These are phyloP conservation scores for Rhynchosporium agropyri DNA, from an alignment of 2,329 filamentous ascomycete species.

Conservation along the genomic window DNA sequence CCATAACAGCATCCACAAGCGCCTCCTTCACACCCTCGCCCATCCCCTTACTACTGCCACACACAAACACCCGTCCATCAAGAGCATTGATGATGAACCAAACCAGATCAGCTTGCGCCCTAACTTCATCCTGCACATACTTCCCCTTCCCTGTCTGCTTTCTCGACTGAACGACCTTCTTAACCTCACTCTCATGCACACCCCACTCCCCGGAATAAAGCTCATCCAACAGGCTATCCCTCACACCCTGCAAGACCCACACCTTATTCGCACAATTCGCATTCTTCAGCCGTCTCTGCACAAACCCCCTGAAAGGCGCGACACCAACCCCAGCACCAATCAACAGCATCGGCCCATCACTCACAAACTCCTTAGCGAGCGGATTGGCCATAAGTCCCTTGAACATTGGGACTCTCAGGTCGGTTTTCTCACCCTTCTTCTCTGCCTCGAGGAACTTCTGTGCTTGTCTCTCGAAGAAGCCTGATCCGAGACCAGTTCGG, in stretches of 20 bases:
- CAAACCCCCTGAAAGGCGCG: conserved; percentile 96
- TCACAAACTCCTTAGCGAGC: conserved; percentile 85
- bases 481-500: conserved; percentile 86
- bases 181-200: conserved; percentile 84
- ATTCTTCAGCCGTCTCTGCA: conserved; percentile 88
- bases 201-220: conserved; percentile 97
- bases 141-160: conserved; percentile 65
- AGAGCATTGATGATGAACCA: conserved; percentile 97
- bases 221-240: conserved; percentile 93
- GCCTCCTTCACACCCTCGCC: conserved; percentile 92
- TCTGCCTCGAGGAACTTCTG: conserved; percentile 70
- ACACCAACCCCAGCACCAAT: conserved; percentile 97
- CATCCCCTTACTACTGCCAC: conserved; percentile 94
- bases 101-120: conserved; percentile 89
- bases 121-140: conserved; percentile 96
- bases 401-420: conserved; percentile 92
- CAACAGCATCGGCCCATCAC: conserved; percentile 95
- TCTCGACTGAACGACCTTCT: conserved; percentile 77
- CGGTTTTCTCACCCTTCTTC: conserved; percentile 57
- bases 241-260: conserved; percentile 91
- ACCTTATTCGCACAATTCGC: conserved; percentile 98
- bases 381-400: conserved; percentile 98
- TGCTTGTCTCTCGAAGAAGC: conserved; percentile 89
- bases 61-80: conserved; percentile 96
- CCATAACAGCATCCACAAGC: conserved; percentile 86